Percentiles rank a stretch among this genome's conserved stretches.
phyloP scores from a whole-genome alignment of 2,329 filamentous ascomycete genomes.

The Fusarium tupiense region DNA sequence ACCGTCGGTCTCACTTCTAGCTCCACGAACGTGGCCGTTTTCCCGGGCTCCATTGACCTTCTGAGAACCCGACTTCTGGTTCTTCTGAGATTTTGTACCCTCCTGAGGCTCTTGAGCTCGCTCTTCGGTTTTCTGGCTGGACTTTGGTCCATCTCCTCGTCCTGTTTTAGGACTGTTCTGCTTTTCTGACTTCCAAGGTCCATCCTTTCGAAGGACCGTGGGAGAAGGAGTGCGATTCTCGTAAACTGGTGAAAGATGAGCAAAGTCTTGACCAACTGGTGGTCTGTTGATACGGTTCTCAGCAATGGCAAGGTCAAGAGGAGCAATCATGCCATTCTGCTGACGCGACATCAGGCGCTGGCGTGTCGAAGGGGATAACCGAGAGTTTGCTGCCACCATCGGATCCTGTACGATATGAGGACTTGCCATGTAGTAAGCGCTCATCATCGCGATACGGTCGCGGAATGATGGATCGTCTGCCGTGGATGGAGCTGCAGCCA shows the following conservation, averaged over 20 bases:
- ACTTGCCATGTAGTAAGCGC: conserved; percentile 43
- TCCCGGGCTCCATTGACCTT: conserved; percentile 56
- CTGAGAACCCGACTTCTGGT: conserved; percentile 41
- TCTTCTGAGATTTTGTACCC: conserved; percentile 38
- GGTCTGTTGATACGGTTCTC: conserved; percentile 53
- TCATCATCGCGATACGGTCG: conserved; percentile 55
- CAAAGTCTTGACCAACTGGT: conserved; percentile 51
- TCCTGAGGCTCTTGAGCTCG: conserved; percentile 43
- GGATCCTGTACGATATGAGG: conserved; percentile 47
- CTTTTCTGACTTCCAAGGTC: conserved; percentile 44
- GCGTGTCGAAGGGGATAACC: conserved; percentile 48
- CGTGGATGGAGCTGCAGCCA: conserved; percentile 31
- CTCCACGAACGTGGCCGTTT: conserved; percentile 63
- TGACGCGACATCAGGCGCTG: conserved; percentile 54
- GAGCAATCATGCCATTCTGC: conserved; percentile 62
- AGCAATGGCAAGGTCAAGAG: conserved; percentile 64
- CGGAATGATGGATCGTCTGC: conserved; percentile 54
- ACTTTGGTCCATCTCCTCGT: conserved; percentile 34
- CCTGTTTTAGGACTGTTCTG: conserved; percentile 31
- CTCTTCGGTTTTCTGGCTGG: conserved; percentile 38
- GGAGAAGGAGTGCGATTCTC: conserved; percentile 79
- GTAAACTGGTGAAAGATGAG: conserved; percentile 76
- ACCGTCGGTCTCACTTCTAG: conserved; percentile 64
- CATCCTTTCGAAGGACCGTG: conserved; percentile 65
- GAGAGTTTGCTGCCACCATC: conserved; percentile 41